Percentiles rank a stretch among this genome's conserved stretches.
Evolutionary conservation across 352 stramenopile genomes (phyloP).

Genomic region (Peronospora farinosa): DNA sequence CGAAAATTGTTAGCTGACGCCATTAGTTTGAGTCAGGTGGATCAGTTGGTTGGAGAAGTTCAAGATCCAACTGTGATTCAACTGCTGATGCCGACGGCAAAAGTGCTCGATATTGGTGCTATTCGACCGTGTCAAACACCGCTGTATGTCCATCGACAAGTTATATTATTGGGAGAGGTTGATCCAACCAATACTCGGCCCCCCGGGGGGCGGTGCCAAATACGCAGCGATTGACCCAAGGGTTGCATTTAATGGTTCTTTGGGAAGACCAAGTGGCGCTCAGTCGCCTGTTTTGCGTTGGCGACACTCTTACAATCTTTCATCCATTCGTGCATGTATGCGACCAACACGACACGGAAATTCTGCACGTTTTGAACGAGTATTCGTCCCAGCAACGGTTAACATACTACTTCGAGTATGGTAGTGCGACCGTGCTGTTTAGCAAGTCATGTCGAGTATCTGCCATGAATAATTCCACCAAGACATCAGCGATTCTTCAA

Average conservation of each 20-base stretch:
- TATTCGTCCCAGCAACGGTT: slow-evolving; percentile 47
- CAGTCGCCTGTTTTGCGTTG: slow-evolving; percentile 52
- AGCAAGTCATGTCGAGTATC: slow-evolving; percentile 8
- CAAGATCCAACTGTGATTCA: slow-evolving; percentile 27
- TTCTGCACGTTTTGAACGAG: slow-evolving; percentile 50
- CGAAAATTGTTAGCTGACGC: slow-evolving; percentile 20
- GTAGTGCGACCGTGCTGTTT: slow-evolving; percentile 52
- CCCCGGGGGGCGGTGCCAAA: slow-evolving; percentile 5
- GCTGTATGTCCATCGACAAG: slow-evolving; percentile 52
- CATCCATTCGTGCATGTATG: slow-evolving; percentile 60
- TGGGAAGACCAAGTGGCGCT: slow-evolving; percentile 69
- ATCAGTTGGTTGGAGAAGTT: slow-evolving; percentile 19
- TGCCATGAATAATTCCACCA: slow-evolving; percentile 1
- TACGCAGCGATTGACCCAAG: slow-evolving; percentile 19
- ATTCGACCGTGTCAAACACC: slow-evolving; percentile 53
- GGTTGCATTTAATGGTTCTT: slow-evolving; percentile 48
- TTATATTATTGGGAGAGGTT: slow-evolving; percentile 49
- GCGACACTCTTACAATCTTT: slow-evolving; percentile 49
- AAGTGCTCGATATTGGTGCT: slow-evolving; percentile 61
- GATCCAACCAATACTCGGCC: slow-evolving; percentile 1
- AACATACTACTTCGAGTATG: slow-evolving; percentile 60
- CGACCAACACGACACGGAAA: slow-evolving; percentile 36
- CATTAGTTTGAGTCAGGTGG: slow-evolving; percentile 21
- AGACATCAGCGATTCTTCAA: slow-evolving; percentile 3
- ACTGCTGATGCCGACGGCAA: slow-evolving; percentile 34